Evolutionary conservation across 805 yeast genomes (phyloP), one percentile per base, ranked within the genome.

Genomic region (Cyberlindnera maritima): DNA sequence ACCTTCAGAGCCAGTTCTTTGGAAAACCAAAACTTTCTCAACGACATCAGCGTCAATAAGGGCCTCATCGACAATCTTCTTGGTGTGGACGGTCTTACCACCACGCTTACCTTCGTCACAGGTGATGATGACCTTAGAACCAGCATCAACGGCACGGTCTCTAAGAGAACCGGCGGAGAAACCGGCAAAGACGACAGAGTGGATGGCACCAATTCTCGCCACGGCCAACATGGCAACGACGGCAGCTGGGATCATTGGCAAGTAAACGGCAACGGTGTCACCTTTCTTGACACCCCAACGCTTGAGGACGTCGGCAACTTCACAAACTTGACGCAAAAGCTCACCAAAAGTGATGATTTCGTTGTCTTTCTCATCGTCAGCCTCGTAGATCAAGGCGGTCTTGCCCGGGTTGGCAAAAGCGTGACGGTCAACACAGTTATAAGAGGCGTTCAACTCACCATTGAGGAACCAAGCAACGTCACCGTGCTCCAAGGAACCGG

Each of bases 191-290:
- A 87, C 84, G 32, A 86, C 94, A 2, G 92, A 84, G 66, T 87
- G 96, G 50, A 86, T 72, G 13, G 95, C 96, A 59, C 96, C 95
- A 53, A 87, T 71, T 67, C 96, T 76, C 36, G 80, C 77, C 60
- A 86, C 84, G 21, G 96, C 95, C 67, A 87, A 69, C 72, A 87
- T 68, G 23, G 94, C 80, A 47, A 84, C 71, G 43, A 87, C 68
- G 34, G 94, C 91, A 63, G 85, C 88, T 39, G 91, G 85, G 53
- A 82, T 83, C 94, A 86, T 87, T 59, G 96, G 96, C 71, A 87
- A 72, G 65, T 87, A 87, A 44, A 87, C 86, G 20, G 94, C 94
- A 47, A 87, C 92, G 15, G 90, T 83, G 63, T 87, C 96, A 58
- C 94, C 94, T 68, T 86, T 87, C 50, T 74, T 70, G 48, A 86